A percentile compares a stretch with the other conserved stretches of the same genome.
phyloP scores from a whole-genome alignment of 192 early-diverging fungal genomes.

The Coemansia sp. region DNA sequence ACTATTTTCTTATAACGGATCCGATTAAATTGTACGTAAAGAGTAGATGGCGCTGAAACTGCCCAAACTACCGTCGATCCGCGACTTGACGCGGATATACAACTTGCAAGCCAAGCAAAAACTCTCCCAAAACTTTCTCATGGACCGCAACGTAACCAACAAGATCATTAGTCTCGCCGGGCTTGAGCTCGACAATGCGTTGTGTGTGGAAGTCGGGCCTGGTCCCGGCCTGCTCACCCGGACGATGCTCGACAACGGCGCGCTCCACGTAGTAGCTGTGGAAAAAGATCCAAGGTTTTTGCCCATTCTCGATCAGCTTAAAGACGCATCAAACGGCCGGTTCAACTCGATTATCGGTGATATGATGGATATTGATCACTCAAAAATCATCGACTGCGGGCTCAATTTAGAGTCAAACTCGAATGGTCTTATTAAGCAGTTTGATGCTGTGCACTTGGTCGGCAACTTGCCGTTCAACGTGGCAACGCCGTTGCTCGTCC shows the following conservation, averaged over 20 bases:
- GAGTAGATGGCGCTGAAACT: conserved; percentile 36
- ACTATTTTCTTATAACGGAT: neutral
- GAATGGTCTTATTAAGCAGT: conserved; percentile 8
- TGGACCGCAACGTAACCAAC: conserved; percentile 81
- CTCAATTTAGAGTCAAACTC: conserved; percentile 12
- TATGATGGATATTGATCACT: conserved; percentile 62
- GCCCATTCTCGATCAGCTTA: conserved; percentile 71
- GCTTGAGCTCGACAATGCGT: conserved; percentile 57
- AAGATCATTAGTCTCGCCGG: conserved; percentile 65
- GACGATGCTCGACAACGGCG: conserved; percentile 71
- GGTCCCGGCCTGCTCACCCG: conserved; percentile 77
- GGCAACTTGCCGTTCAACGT: conserved; percentile 81
- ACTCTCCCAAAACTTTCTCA: conserved; percentile 81
- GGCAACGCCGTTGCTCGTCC: conserved; percentile 67
- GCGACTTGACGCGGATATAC: conserved; percentile 73
- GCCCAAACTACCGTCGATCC: conserved; percentile 65
- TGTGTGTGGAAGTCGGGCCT: conserved; percentile 77
- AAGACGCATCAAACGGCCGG: conserved; percentile 61
- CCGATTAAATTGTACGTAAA: neutral
- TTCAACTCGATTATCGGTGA: conserved; percentile 65
- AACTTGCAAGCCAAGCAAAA: conserved; percentile 68
- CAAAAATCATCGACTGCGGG: conserved; percentile 52
- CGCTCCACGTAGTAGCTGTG: conserved; percentile 62
- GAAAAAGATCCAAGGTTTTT: conserved; percentile 74
- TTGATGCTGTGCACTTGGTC: conserved; percentile 61